Evolutionary conservation across 2,329 filamentous ascomycete species (phyloP).

Genomic region (Pestalotiopsis sp.): DNA sequence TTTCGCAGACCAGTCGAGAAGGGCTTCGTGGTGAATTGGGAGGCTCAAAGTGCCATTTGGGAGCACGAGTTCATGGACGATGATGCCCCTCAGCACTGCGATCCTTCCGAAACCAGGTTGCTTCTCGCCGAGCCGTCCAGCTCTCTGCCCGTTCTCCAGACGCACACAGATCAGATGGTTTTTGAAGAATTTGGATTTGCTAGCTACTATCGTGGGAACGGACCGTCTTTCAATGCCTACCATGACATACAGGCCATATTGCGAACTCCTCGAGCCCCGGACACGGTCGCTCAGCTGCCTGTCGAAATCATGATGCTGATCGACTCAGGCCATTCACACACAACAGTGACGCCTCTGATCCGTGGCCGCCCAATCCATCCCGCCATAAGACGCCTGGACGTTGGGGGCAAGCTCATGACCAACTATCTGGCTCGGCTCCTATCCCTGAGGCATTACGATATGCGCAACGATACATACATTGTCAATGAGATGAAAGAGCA

Average conservation of each 20-base stretch:
- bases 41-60: conserved; percentile 94
- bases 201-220: conserved; percentile 76
- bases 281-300: conserved; percentile 49
- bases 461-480: conserved; percentile 90
- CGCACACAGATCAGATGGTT: conserved; percentile 92
- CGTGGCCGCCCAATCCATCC: conserved; percentile 77
- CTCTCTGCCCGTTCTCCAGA: conserved; percentile 75
- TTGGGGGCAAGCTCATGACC: conserved; percentile 90
- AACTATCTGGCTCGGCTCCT: conserved; percentile 90
- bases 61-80: conserved; percentile 80
- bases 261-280: conserved; percentile 53
- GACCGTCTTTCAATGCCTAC: conserved; percentile 76
- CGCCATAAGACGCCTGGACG: conserved; percentile 80
- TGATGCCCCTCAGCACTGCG: conserved; percentile 65
- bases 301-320: conserved; percentile 84
- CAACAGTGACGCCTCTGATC: conserved; percentile 84
- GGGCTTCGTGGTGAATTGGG: conserved; percentile 95
- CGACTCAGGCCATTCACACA: conserved; percentile 91
- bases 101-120: conserved; percentile 79
- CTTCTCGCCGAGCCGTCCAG: conserved; percentile 86
- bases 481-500: conserved; percentile 96
- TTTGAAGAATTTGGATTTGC: conserved; percentile 97
- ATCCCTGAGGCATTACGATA: conserved; percentile 89
- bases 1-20: conserved; percentile 92
- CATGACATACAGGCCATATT: conserved; percentile 73